These are phyloP conservation scores for Aspergillus haitiensis DNA, from an alignment of 495 filamentous ascomycete species.

Conservation along the genomic window DNA sequence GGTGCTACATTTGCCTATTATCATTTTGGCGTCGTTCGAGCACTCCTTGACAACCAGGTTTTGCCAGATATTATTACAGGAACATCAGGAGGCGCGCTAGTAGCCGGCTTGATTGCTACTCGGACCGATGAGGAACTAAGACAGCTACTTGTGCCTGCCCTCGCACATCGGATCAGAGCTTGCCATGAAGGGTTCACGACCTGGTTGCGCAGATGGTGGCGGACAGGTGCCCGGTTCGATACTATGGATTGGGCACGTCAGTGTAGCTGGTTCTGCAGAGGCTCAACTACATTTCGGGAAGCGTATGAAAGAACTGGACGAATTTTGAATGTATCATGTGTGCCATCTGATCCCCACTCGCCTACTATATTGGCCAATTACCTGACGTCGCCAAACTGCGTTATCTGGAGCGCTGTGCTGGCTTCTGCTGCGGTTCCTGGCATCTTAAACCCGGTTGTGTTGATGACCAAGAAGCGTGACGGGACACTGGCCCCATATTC, in stretches of 20 bases:
- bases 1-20: slow-evolving; percentile 98
- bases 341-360: slow-evolving; percentile 94
- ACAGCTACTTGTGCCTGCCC: slow-evolving; percentile 76
- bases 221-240: slow-evolving; percentile 91
- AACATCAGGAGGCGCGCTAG: slow-evolving; percentile 89
- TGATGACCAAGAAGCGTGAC: slow-evolving; percentile 87
- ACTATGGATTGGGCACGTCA: slow-evolving; percentile 85
- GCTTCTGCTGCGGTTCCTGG: slow-evolving; percentile 96
- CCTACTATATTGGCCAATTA: slow-evolving; percentile 92
- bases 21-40: slow-evolving; percentile 91
- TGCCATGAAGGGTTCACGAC: slow-evolving; percentile 74
- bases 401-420: slow-evolving; percentile 95
- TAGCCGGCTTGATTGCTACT: slow-evolving; percentile 85
- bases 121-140: slow-evolving; percentile 90
- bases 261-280: slow-evolving; percentile 84
- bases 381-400: slow-evolving; percentile 90
- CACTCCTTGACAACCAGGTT: slow-evolving; percentile 81
- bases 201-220: slow-evolving; percentile 85
- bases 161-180: slow-evolving; percentile 80
- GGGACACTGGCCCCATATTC: slow-evolving; percentile 80
- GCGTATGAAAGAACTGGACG: slow-evolving; percentile 92
- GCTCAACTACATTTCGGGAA: slow-evolving; percentile 89
- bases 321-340: slow-evolving; percentile 92
- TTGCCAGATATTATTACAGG: slow-evolving; percentile 94
- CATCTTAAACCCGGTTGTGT: slow-evolving; percentile 90